Evolutionary conservation across 1,139 yeast genomes (phyloP), one percentile per base, ranked within the genome.

Genomic region (Saccharomycopsis phalli): DNA sequence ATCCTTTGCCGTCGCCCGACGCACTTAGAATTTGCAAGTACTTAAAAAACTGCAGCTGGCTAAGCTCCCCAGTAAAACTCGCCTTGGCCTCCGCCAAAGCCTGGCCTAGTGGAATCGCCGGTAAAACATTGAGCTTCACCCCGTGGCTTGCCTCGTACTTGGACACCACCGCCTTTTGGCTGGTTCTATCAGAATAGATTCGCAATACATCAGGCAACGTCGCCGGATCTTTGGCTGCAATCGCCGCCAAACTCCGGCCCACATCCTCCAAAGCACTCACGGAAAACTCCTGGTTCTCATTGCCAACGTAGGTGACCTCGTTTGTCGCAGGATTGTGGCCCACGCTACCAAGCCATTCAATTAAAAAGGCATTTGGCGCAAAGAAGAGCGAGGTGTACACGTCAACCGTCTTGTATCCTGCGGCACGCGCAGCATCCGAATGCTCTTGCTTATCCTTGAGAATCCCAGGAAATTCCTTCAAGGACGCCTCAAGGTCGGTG

Each of bases 321-420:
- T 62, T 65, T 16, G 54, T 49, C 8, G 54, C 61, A n/a, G 50
- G 38, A 16, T 52, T 49, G 29, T 45, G 46, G 3, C 76, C 77
- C 39, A 60, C 59, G 25, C 57, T 58, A n/a, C 53, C 65, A 6
- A 62, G 58, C 34, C 53, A 35, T 32, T 60, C 65, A 46, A 62
- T 59, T 38, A 65, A 52, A 52, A 59, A 66, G 3, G 57, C 35
- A 3, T 68, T 69, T 4, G 67, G 65, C 27, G 54, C 58, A 16
- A 67, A 66, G 53, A 77, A 76, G 30, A 63, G 58, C 1, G 70
- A 59, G 21, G 69, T 69, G 40, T 48, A 37, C 16, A 78, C 52
- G 47, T 69, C 75, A 43, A 74, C 71, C 0, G 69, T 68, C 56
- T 76, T 75, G 43, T 75, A 51, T 3, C 79, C 80, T 17, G 53